phyloP scores from a whole-genome alignment of 495 filamentous ascomycete species.

The Friedmanniomyces simplex region DNA sequence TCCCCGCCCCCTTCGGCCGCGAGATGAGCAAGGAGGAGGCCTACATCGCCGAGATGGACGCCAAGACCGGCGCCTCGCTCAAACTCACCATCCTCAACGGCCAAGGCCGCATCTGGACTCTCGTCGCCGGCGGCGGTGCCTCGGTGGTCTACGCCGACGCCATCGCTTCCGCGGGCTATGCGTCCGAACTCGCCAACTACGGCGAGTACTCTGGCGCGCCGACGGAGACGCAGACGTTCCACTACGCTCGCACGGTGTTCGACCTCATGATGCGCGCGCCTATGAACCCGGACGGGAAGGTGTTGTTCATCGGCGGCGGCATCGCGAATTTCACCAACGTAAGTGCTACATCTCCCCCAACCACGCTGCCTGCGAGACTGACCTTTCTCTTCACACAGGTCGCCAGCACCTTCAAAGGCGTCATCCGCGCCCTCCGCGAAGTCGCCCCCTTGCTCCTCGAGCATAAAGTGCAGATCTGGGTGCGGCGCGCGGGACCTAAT shows the following conservation, averaged over 20 bases:
- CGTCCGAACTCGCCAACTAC: slow-evolving; percentile 96
- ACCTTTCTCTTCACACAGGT: slow-evolving; percentile 43
- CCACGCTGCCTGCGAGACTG: slow-evolving; percentile 4
- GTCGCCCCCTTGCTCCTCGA: slow-evolving; percentile 75
- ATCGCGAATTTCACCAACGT: slow-evolving; percentile 99
- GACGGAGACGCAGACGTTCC: slow-evolving; percentile 95
- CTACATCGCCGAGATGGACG: slow-evolving; percentile 95
- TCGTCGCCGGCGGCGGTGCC: slow-evolving; percentile 98
- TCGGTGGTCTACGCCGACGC: slow-evolving; percentile 98
- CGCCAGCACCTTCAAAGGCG: slow-evolving; percentile 97
- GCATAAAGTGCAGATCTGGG: slow-evolving; percentile 99
- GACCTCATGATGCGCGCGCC: slow-evolving; percentile 97
- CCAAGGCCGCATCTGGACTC: slow-evolving; percentile 87
- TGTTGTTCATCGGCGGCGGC: slow-evolving; percentile 98
- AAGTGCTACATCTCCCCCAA: slow-evolving; percentile 8
- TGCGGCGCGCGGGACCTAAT: slow-evolving; percentile 96
- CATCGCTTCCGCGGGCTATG: slow-evolving; percentile 93
- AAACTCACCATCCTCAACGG: slow-evolving; percentile 95
- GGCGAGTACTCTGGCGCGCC: slow-evolving; percentile 99
- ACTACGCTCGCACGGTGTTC: slow-evolving; percentile 92
- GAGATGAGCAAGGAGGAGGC: slow-evolving; percentile 97
- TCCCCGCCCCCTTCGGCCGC: slow-evolving; percentile 97
- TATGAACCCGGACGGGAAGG: slow-evolving; percentile 77
- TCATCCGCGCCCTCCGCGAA: slow-evolving; percentile 93
- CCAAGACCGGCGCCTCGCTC: slow-evolving; percentile 97